Evolutionary conservation across 116 monocot genomes (phyloP), one percentile per base, ranked within the genome.

Genomic region (Zostera marina): DNA sequence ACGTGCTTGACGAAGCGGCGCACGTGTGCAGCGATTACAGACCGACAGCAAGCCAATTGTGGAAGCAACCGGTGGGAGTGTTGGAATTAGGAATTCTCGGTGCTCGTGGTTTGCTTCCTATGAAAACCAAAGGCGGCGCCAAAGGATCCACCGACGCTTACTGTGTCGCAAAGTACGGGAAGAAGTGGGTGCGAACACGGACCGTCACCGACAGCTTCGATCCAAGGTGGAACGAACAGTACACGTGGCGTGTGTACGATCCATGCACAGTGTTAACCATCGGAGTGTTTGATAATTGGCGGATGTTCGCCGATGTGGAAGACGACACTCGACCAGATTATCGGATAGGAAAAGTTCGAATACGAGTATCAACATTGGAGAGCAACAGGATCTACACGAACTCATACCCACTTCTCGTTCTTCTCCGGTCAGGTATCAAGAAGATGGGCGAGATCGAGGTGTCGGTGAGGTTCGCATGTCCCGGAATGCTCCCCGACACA

Each of bases 141-240:
- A 96, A 85, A 69, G 85, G 94, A 6, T 79, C 94, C 52, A 96
- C 94, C n/a, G 85, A 88, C 53, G 84, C 88, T 17, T 96, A 85
- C 76, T 85, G 85, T 56, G 79, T 88, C 8, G 94, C 82, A 42
- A 96, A 96, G 79, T 96, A 96, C 66, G 94, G 94, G 0, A 88
- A 85, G 72, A 96, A 96, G 53, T 96, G 94, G 94, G 80, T 85
- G 8, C 75, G 94, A 13, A 96, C 94, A 0, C 69, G 94, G 43
- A 96, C 94, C 52, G 67, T 88, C 58, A 79, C 63, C 12, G 94
- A 96, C 73, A 85, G 67, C 68, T 85, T 96, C 46, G 89, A 88
- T 62, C 94, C 94, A 1, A 70, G 82, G 41, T 96, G 94, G 94
- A 96, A 96, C 76, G 94, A 96, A 66, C 94, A 85, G 71, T 96